Percentiles rank a stretch among this genome's conserved stretches.
Conservation (phyloP, 352 stramenopile genomes). For the Phytopythium montanum region DNA sequence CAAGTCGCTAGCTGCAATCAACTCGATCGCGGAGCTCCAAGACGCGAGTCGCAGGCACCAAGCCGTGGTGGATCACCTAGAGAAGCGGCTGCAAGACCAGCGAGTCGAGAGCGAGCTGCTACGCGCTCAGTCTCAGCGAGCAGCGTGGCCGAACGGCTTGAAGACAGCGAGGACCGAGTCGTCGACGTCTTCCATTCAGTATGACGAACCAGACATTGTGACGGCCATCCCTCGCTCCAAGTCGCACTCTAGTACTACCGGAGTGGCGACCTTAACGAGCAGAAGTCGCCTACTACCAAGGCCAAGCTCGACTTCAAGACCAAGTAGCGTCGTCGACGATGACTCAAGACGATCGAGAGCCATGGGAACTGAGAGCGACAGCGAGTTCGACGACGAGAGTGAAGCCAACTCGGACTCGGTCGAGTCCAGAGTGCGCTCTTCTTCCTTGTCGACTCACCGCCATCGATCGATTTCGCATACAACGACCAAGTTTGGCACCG, state of each 20-base stretch:
- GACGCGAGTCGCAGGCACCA: constrained; percentile 56
- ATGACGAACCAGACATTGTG: not conserved
- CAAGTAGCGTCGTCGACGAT: constrained; percentile 1
- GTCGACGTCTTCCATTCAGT: not conserved
- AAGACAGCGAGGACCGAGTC: constrained; percentile 4
- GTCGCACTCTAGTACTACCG: constrained; percentile 18
- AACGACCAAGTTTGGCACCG: not conserved
- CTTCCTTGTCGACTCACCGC: not conserved
- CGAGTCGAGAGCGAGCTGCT: constrained; percentile 48
- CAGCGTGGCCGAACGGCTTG: constrained; percentile 9
- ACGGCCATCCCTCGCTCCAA: constrained; percentile 22
- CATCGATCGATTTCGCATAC: not conserved
- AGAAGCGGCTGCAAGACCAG: constrained; percentile 58
- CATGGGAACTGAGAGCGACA: constrained; percentile 19
- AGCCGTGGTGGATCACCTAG: constrained; percentile 42
- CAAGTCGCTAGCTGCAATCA: constrained; percentile 64
- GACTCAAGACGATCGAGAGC: not conserved
- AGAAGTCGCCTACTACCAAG: not conserved
- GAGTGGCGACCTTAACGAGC: not conserved
- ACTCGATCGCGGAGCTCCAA: constrained; percentile 52
- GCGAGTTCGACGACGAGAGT: constrained; percentile 48
- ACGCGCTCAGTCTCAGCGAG: constrained; percentile 36
- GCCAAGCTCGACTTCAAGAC: not conserved
- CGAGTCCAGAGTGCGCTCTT: not conserved
- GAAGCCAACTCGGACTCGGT: constrained; percentile 17